These are phyloP conservation scores for Metschnikowia baotianmanensis DNA, from an alignment of 805 yeast species.

Conservation along the genomic window DNA sequence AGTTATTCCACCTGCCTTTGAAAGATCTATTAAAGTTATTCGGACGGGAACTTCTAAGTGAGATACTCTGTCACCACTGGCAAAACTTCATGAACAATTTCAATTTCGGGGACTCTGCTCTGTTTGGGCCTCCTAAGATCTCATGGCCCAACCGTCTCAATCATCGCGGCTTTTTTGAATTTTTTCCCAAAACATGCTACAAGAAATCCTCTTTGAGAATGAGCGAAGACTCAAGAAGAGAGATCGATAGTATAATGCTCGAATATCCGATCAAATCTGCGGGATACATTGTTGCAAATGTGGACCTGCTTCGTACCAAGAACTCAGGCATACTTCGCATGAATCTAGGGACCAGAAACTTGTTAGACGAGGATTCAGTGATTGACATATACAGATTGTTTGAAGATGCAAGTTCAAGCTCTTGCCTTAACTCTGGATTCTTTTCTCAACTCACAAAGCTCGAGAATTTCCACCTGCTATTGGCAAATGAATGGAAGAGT, in stretches of 20 bases:
- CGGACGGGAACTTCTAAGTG: slow-evolving; percentile 18
- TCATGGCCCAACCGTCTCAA: slow-evolving; percentile 38
- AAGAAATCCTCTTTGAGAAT: slow-evolving; percentile 31
- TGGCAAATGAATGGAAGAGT: slow-evolving; percentile 8
- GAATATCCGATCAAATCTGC: slow-evolving; percentile 13
- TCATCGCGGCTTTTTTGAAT: slow-evolving; percentile 36
- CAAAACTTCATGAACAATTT: slow-evolving; percentile 25
- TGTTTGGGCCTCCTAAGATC: slow-evolving; percentile 22
- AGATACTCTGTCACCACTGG: slow-evolving; percentile 28
- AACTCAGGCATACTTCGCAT: slow-evolving; percentile 32
- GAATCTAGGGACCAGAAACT: slow-evolving; percentile 7
- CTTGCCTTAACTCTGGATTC: slow-evolving; percentile 8
- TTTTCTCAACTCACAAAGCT: slow-evolving; percentile 3
- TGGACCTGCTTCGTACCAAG: slow-evolving; percentile 27
- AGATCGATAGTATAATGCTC: slow-evolving; percentile 21
- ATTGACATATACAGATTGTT: slow-evolving; percentile 30
- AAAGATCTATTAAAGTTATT: slow-evolving; percentile 16
- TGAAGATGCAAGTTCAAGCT: slow-evolving; percentile 31
- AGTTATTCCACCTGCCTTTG: slow-evolving; percentile 28
- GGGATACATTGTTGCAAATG: slow-evolving; percentile 30
- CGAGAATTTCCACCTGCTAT: slow-evolving; percentile 1
- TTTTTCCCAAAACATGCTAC: slow-evolving; percentile 23
- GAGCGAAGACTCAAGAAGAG: slow-evolving; percentile 13
- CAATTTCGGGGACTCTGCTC: slow-evolving; percentile 22
- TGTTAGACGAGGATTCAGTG: slow-evolving; percentile 16